phyloP scores from a whole-genome alignment of 495 filamentous ascomycete species.

The Aspergillus baeticus region DNA sequence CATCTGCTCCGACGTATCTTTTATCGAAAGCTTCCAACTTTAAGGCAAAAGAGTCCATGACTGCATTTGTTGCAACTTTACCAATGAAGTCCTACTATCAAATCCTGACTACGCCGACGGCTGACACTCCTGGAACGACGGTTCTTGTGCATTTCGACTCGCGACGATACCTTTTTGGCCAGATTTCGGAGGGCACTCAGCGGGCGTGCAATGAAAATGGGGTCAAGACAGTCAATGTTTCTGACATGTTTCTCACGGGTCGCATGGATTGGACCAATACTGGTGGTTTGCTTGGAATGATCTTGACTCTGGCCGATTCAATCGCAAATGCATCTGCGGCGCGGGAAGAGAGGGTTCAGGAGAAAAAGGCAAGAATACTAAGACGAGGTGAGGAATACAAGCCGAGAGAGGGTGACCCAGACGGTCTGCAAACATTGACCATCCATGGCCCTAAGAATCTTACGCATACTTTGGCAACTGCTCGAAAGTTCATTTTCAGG shows the following conservation, averaged over 20 bases:
- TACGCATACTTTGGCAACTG: slow-evolving; percentile 73
- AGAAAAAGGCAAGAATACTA: slow-evolving; percentile 35
- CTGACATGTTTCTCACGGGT: slow-evolving; percentile 80
- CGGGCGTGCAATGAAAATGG: slow-evolving; percentile 69
- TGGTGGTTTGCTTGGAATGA: slow-evolving; percentile 81
- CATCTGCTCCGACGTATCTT: slow-evolving; percentile 22
- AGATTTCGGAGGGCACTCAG: slow-evolving; percentile 80
- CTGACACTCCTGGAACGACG: slow-evolving; percentile 80
- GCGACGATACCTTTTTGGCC: slow-evolving; percentile 85
- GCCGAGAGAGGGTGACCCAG: slow-evolving; percentile 17
- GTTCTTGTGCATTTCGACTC: slow-evolving; percentile 74
- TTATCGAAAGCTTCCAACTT: slow-evolving; percentile 25
- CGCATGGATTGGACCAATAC: slow-evolving; percentile 67
- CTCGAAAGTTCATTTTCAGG: slow-evolving; percentile 86
- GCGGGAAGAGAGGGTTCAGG: slow-evolving; percentile 28
- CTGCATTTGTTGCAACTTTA: no score
- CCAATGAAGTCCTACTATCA: slow-evolving; percentile 71
- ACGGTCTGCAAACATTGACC: no score
- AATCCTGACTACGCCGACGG: slow-evolving; percentile 79
- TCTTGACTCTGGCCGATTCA: slow-evolving; percentile 76
- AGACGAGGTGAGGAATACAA: slow-evolving; percentile 21
- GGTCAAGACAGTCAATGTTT: slow-evolving; percentile 55
- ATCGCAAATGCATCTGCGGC: slow-evolving; percentile 30
- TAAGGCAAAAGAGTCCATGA: not conserved
- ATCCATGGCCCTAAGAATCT: slow-evolving; percentile 79